A percentile compares a stretch with the other conserved stretches of the same genome.
Conservation (phyloP, 139 green algal genomes). For the Chlorella sp. region DNA sequence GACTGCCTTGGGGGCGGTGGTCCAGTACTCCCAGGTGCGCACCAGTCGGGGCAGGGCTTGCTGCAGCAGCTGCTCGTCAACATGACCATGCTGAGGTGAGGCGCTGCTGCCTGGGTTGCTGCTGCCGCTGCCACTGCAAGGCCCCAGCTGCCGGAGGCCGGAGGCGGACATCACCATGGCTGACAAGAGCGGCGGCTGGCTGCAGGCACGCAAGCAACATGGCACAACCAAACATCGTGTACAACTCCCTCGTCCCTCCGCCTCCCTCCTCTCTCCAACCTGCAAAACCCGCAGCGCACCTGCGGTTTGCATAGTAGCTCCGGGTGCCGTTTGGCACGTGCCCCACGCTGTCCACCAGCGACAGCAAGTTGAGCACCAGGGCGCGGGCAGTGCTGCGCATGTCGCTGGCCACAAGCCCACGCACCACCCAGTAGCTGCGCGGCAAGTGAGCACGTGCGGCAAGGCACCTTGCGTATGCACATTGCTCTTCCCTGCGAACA, state of each 20-base stretch:
- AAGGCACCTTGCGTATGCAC: too few species aligned
- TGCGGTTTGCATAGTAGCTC: conserved; percentile 91
- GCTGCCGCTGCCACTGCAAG: not conserved
- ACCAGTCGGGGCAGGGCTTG: conserved; percentile 58
- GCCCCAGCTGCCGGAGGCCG: not conserved
- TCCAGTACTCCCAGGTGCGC: conserved; percentile 77
- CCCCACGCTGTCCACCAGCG: conserved; percentile 55
- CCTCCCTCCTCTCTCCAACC: too few species aligned
- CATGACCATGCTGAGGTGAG: not conserved
- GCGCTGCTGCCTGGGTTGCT: not conserved
- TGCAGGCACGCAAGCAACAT: conserved; percentile 32
- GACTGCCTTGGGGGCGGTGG: conserved; percentile 31
- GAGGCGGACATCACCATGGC: conserved; percentile 39
- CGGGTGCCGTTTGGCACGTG: conserved; percentile 86
- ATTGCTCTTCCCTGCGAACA: too few species aligned
- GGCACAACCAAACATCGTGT: not conserved
- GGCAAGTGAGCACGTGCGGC: too few species aligned
- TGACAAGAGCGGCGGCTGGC: conserved; percentile 84
- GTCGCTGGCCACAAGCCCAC: conserved; percentile 70
- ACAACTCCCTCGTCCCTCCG: too few species aligned
- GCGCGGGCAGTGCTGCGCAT: conserved; percentile 53
- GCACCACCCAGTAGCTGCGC: conserved; percentile 71
- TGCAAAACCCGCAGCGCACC: conserved; percentile 17
- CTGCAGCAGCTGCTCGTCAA: conserved; percentile 12
- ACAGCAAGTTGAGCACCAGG: conserved; percentile 70